phyloP scores from a whole-genome alignment of 1,284 basidiomycete species.

The Hemileia vastatrix region DNA sequence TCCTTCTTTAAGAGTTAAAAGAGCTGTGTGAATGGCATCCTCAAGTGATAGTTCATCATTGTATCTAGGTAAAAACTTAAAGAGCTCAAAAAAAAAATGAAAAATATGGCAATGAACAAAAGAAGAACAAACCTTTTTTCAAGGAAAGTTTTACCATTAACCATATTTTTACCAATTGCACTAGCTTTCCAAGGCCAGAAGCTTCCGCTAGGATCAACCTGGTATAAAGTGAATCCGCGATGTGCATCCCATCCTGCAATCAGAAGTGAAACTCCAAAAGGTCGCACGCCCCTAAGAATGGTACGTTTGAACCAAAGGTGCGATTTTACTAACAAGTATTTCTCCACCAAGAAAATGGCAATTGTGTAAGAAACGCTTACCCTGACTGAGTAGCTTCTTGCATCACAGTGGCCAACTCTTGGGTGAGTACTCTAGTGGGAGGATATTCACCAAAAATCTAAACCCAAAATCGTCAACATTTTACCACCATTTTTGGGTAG shows the following conservation, averaged over 20 bases:
- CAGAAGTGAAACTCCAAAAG: slow-evolving; percentile 91
- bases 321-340: neutral
- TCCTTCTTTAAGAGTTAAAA: slow-evolving; percentile 94
- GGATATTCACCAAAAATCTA: slow-evolving; percentile 93
- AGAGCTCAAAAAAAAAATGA: neutral
- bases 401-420: slow-evolving; percentile 96
- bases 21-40: slow-evolving; percentile 98
- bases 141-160: slow-evolving; percentile 96
- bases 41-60: slow-evolving; percentile 98
- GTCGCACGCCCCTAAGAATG: slow-evolving; percentile 74
- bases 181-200: slow-evolving; percentile 99
- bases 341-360: neutral
- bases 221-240: slow-evolving; percentile 85
- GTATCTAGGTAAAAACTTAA: slow-evolving; percentile 54
- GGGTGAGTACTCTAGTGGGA: slow-evolving; percentile 89
- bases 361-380: slow-evolving; percentile 51
- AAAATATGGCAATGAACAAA: neutral
- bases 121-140: slow-evolving; percentile 57
- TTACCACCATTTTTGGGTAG: no score
- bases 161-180: slow-evolving; percentile 99
- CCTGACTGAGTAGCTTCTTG: slow-evolving; percentile 98
- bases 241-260: slow-evolving; percentile 92
- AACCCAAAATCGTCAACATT: no score
- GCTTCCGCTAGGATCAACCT: slow-evolving; percentile 96
- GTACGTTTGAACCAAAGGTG: neutral